Conservation (phyloP, 208 protist genomes). For the Vickermania spadyakhi region DNA sequence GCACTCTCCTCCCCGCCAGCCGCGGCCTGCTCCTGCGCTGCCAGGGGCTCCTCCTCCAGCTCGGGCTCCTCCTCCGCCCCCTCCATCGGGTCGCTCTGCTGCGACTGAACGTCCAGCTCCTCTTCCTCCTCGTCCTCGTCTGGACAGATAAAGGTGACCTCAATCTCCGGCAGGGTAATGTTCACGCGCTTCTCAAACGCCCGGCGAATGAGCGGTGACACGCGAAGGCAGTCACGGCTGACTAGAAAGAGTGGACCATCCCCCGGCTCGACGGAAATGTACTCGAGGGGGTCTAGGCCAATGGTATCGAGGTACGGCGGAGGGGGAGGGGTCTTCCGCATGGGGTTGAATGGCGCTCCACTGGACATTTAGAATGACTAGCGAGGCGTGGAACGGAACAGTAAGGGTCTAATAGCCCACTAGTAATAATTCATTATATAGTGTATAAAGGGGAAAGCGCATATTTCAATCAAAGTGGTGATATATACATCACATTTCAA, state of each 20-base stretch:
- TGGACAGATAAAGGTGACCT: slow-evolving; percentile 18
- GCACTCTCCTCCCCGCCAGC: neutral
- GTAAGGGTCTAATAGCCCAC: too few species aligned
- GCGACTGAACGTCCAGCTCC: neutral
- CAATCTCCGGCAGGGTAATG: slow-evolving; percentile 15
- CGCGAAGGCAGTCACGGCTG: slow-evolving; percentile 44
- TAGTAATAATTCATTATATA: too few species aligned
- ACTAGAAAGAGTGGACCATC: slow-evolving; percentile 38
- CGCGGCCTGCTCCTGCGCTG: neutral
- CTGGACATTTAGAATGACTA: too few species aligned
- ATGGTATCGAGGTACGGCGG: slow-evolving; percentile 69
- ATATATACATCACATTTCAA: too few species aligned
- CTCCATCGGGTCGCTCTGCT: neutral
- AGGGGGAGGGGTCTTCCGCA: slow-evolving; percentile 77
- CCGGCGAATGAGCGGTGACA: slow-evolving; percentile 50
- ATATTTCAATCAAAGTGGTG: too few species aligned
- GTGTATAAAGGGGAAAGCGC: too few species aligned
- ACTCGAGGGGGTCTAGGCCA: slow-evolving; percentile 42
- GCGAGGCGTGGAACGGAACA: too few species aligned
- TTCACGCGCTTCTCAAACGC: slow-evolving; percentile 32
- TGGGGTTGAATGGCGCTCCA: slow-evolving; percentile 65
- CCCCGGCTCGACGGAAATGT: slow-evolving; percentile 23
- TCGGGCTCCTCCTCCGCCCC: neutral
- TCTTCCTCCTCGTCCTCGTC: slow-evolving; percentile 1
- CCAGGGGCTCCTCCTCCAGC: neutral